Percentiles rank a stretch among this genome's conserved stretches.
Conservation (phyloP, 2,329 filamentous ascomycete genomes). For the Stylonectria norvegica region DNA sequence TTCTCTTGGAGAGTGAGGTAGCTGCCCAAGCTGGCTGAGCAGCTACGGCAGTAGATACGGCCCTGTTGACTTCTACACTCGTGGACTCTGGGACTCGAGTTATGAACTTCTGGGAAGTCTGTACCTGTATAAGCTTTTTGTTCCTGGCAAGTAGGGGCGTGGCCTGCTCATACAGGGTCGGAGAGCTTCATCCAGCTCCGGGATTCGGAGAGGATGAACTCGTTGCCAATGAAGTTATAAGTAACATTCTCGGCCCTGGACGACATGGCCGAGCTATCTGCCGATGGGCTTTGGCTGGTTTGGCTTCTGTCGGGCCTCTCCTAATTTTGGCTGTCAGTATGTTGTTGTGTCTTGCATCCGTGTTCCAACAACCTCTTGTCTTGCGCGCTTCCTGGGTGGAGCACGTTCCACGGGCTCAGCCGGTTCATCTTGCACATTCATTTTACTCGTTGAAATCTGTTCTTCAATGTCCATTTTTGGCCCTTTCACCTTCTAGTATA, state of each 20-base stretch:
- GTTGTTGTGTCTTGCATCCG: not conserved
- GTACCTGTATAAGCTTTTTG: not conserved
- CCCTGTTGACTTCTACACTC: constrained; percentile 11
- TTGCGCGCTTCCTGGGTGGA: not conserved
- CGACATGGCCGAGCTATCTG: not conserved
- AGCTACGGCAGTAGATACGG: constrained; percentile 8
- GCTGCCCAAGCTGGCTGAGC: constrained; percentile 11
- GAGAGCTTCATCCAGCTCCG: constrained; percentile 15
- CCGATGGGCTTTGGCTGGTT: not conserved
- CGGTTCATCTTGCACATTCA: not conserved
- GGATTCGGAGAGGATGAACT: constrained; percentile 15
- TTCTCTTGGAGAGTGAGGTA: not conserved
- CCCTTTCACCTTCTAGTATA: too few relatives aligned
- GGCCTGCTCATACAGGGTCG: constrained; percentile 11
- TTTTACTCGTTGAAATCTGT: too few relatives aligned
- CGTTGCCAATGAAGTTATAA: constrained; percentile 18
- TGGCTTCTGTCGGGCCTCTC: not conserved
- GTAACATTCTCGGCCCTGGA: not conserved
- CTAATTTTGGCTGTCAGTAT: not conserved
- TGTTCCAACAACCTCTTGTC: not conserved
- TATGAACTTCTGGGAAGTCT: constrained; percentile 15
- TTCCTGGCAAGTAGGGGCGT: not conserved
- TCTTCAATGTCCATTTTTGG: too few relatives aligned
- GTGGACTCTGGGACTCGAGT: constrained; percentile 26
- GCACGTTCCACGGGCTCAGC: not conserved